Evolutionary conservation across 768 basidiomycete genomes (phyloP), one percentile per base, ranked within the genome.

Genomic region (Trametes elegans): DNA sequence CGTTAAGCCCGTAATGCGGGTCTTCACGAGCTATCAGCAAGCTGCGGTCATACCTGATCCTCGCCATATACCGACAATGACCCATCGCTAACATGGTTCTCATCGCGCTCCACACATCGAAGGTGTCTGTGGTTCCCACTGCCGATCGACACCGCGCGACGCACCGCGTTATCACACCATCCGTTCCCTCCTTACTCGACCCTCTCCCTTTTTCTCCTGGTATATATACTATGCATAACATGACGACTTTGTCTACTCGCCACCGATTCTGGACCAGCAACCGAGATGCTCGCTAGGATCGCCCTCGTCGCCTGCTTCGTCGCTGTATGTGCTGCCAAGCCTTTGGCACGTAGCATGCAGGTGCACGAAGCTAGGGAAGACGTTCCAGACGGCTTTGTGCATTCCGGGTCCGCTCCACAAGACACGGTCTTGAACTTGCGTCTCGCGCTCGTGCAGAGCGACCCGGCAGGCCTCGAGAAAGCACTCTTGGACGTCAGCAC

Each of bases 401-500:
- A 56, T 36, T 55, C 51, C 16, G 71, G 70, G 16, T 27, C 66
- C 26, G 71, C 74, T 3, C 49, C 68, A 7, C 55, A 63, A 6
- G 65, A 70, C 49, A 59, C 66, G 3, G 57, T 63, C 16, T 63
- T 79, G 28, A 70, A 67, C 53, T 62, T 77, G 42, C 71, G 73
- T 41, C 58, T 77, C 49, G 74, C 68, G 8, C 67, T 77, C 40
- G 64, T 63, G 31, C 70, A 70, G 54, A 69, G 59, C 41, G 64
- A 77, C 59, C 68, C 69, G 16, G 58, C 52, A 6, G 74, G 74
- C 9, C 71, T 77, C 18, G 68, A 74, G 58, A 62, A 70, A 46
- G 67, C 64, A 4, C 68, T 75, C 19, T 61, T 66, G 55, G 71
- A 66, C 41, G 72, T 75, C 62, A 73, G 71, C 55, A 70, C 69